phyloP scores from a whole-genome alignment of 2,329 filamentous ascomycete genomes.

The Phialophora verrucosa region DNA sequence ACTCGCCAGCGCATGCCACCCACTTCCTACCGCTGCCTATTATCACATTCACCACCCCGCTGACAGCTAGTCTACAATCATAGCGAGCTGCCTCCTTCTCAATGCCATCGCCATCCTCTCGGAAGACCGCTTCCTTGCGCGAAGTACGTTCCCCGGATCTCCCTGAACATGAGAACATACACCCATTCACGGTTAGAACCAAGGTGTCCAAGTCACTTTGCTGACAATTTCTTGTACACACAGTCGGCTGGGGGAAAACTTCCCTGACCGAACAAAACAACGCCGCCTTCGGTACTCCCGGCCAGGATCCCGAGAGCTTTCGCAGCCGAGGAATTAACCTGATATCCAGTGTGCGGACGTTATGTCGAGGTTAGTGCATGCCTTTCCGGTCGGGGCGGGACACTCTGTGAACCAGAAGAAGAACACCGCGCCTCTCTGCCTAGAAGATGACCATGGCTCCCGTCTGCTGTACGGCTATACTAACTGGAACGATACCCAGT shows the following conservation, averaged over 20 bases:
- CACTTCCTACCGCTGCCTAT: neutral
- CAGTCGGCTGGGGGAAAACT: constrained; percentile 78
- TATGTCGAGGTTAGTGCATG: constrained; percentile 29
- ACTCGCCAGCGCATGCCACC: neutral
- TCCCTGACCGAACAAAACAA: constrained; percentile 57
- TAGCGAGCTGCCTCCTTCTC: constrained; percentile 67
- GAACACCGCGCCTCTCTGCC: neutral
- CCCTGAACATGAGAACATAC: neutral
- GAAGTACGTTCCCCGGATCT: constrained; percentile 53
- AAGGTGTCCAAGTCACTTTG: neutral
- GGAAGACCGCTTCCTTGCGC: constrained; percentile 89
- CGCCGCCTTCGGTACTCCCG: constrained; percentile 74
- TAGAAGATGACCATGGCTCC: neutral
- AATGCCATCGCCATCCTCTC: constrained; percentile 94
- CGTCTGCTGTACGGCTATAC: neutral
- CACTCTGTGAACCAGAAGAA: neutral
- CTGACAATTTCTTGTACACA: constrained; percentile 24
- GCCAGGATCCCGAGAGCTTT: constrained; percentile 73
- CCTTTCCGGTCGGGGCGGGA: neutral
- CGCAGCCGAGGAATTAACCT: constrained; percentile 88
- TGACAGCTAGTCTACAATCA: constrained; percentile 38
- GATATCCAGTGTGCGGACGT: constrained; percentile 67
- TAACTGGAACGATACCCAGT: constrained; percentile 58
- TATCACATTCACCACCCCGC: neutral
- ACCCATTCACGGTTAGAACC: neutral